Evolutionary conservation across 108 stramenopile genomes (phyloP), one percentile per base, ranked within the genome.

Genomic region (Conticribra weissflogii): DNA sequence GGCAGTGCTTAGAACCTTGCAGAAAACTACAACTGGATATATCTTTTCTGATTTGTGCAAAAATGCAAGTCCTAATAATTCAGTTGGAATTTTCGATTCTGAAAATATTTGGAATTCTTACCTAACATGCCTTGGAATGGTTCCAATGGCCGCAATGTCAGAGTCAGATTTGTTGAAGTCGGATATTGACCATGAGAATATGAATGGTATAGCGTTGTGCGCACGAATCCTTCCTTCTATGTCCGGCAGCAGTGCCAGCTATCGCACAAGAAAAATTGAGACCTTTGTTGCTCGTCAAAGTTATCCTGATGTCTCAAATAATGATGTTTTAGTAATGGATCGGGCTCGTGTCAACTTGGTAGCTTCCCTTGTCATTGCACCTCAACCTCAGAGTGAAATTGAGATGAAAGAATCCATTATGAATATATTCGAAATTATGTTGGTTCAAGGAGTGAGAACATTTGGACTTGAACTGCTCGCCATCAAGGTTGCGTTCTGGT

Each of bases 31-130:
- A 15, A 49, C 66, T 29, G 63, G 53, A 12, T 71, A 68, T 14
- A 68, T 71, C 31, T 88, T 88, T 60, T 36, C 46, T 16, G 81
- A 73, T 31, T 56, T 88, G 29, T 61, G 79, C 25, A 71, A 76
- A 48, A 73, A 49, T 59, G 63, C 68, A 9, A 17, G 48, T 17
- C 67, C 59, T 4, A 59, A 49, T 18, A 56, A 34, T 34, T 19
- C n/a, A 22, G 25, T 12, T 22, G 33, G 23, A 18, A 49, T 30
- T 21, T 58, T 47, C 53, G 49, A 53, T 36, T 55, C 52, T 27
- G 29, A 58, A 64, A 57, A 36, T 50, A 53, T 64, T 15, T 77
- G 63, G 54, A 27, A 32, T 28, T 47, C 68, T 5, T 77, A 58
- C 57, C 55, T 68, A 45, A 44, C 49, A 44, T 77, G 76, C 50